Evolutionary conservation across 2,329 filamentous ascomycete species (phyloP).

Genomic region (Epicoccum nigrum): DNA sequence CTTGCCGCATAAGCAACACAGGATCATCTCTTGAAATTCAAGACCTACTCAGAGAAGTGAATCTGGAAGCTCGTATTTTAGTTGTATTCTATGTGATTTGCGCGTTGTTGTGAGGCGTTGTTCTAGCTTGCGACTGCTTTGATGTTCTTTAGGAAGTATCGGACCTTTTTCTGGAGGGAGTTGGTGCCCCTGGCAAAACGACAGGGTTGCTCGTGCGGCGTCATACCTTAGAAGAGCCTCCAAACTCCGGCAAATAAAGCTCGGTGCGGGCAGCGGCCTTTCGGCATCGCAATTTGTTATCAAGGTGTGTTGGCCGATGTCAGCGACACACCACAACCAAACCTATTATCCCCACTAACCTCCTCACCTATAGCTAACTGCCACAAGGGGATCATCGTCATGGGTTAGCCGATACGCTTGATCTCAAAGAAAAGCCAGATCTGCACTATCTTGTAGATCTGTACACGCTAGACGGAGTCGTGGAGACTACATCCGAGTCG

Average conservation of each 20-base stretch:
- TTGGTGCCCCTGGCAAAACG: too few species aligned
- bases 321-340: slow-evolving; percentile 5
- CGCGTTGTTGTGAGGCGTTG: too few species aligned
- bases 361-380: background rate
- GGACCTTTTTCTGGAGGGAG: too few species aligned
- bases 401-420: background rate
- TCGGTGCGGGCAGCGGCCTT: background rate
- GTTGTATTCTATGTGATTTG: too few species aligned
- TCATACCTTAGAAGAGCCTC: background rate
- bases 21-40: too few species aligned
- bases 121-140: too few species aligned
- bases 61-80: too few species aligned
- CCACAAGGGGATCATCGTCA: slow-evolving; percentile 1
- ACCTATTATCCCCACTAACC: slow-evolving; percentile 1
- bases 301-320: background rate
- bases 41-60: too few species aligned
- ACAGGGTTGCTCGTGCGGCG: too few species aligned
- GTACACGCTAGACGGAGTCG: slow-evolving; percentile 1
- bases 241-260: background rate
- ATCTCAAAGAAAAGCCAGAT: background rate
- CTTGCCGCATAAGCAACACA: too few species aligned
- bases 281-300: too few species aligned
- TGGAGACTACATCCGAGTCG: background rate
- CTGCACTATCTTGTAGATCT: slow-evolving; percentile 7
- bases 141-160: too few species aligned